Percentiles rank a stretch among this genome's conserved stretches.
Evolutionary conservation across 345 rosid species (phyloP).

Genomic region (Lenwebbia sp.): DNA sequence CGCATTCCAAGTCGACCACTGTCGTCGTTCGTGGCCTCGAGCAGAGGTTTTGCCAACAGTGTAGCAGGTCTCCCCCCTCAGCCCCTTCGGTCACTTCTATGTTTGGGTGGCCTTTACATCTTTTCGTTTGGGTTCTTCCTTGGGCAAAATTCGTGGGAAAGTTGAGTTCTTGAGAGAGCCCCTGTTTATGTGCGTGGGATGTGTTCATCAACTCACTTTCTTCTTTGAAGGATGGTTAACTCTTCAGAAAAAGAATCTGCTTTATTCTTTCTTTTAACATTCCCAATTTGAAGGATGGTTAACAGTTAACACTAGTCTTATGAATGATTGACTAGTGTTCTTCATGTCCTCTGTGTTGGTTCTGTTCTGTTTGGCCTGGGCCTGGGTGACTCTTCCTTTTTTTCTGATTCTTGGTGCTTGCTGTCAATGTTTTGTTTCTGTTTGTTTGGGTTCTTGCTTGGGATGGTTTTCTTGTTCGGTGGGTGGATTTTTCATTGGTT

Average conservation of each 20-base stretch:
- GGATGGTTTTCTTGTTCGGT: not conserved
- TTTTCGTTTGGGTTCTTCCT: not conserved
- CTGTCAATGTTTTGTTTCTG: not conserved
- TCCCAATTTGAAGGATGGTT: not conserved
- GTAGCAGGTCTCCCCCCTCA: conserved; percentile 50
- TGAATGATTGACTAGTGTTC: not conserved
- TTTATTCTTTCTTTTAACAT: not conserved
- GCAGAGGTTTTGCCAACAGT: conserved; percentile 99
- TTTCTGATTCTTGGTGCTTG: not conserved
- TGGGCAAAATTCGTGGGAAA: not conserved
- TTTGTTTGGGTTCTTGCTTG: not conserved
- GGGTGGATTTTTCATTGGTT: not conserved
- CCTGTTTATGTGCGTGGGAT: not conserved
- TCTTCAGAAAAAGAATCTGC: not conserved
- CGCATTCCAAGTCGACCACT: conserved; percentile 79
- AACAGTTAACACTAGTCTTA: not conserved
- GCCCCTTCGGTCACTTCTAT: not conserved
- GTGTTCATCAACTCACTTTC: not conserved
- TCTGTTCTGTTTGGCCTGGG: not conserved
- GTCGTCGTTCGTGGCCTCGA: conserved; percentile 67
- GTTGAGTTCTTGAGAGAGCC: not conserved
- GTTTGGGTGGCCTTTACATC: not conserved
- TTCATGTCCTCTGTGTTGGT: not conserved
- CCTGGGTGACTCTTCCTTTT: not conserved
- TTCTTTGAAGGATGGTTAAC: not conserved